Base-by-base conservation (phyloP, 2,329 filamentous ascomycete species). In the Aspergillus ruber region DNA sequence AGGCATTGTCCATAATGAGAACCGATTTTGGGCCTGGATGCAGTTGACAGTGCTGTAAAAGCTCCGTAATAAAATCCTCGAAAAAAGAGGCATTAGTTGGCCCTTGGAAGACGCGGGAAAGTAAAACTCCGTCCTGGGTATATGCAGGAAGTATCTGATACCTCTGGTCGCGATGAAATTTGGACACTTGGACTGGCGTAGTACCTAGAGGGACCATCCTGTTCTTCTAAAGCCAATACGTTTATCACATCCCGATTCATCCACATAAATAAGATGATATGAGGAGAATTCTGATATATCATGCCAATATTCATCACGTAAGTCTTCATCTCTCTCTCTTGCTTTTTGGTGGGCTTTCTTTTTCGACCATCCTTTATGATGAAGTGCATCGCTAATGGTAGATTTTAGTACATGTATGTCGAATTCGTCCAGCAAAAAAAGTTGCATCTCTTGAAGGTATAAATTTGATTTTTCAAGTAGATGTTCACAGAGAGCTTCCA, bases 261-360 rank as follows among this genome's bases (percentile, higher is more conserved):
- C 8, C 1, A 27, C 9, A 12, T 12, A 27, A 10, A 27, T 10
- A 2, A 27, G 25, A 4, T 27, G 9, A 9, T 27, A 9, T 27
- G 25, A 27, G 25, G 1, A 27, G 25, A 27, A 27, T 10, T 27
- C 25, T 27, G 25, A 27, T 1, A 27, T 27, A 27, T 27, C 12
- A 2, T 27, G 25, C 10, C 10, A 27, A 10, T 27, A 27, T 9
- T 1, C 25, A 27, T 27, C 25, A 9, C 12, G 25, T 27, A 27
- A 51, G 38, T 68, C 58, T 13, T 50, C 41, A 55, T 64, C 63
- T 25, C 49, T 58, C 55, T 66, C 57, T 48, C 59, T 56, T 43
- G 67, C 57, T 44, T 67, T 55, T 32, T 56, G 56, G n/a, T 59
- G 56, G 36, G 51, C 44, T 9, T 43, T 52, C 50, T 70, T 70